Evolutionary conservation across 2,329 filamentous ascomycete species (phyloP).

Genomic region (Ceratocystis variospora): DNA sequence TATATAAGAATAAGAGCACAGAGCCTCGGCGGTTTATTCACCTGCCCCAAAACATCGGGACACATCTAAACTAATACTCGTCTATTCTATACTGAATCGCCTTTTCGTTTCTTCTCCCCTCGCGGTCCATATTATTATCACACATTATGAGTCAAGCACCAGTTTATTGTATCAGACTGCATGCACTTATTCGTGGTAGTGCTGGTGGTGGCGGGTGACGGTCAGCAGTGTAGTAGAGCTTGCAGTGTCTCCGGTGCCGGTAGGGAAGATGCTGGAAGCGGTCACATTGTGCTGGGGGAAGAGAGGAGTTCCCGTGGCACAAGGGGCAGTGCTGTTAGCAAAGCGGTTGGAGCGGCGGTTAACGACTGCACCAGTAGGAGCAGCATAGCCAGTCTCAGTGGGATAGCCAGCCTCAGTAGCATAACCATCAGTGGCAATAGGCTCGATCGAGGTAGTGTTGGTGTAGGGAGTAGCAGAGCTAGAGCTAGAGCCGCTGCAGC

Average conservation of each 20-base stretch:
- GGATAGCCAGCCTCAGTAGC: not conserved
- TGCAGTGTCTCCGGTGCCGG: not conserved
- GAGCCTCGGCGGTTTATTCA: not conserved
- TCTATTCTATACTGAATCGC: constrained; percentile 4
- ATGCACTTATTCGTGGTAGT: not conserved
- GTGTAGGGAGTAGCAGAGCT: not conserved
- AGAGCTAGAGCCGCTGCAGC: not conserved
- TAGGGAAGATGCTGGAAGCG: not conserved
- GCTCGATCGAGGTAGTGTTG: not conserved
- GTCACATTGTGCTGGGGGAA: constrained; percentile 1
- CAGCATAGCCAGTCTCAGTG: not conserved
- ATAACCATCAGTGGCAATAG: not conserved
- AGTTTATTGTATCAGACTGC: too few relatives aligned
- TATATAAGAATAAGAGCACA: not conserved
- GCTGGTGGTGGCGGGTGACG: not conserved
- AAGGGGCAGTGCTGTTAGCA: not conserved
- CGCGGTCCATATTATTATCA: not conserved
- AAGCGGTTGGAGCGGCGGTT: not conserved
- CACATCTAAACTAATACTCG: not conserved
- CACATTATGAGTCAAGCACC: not conserved
- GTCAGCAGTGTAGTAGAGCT: not conserved
- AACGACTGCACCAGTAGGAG: not conserved
- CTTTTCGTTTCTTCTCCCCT: not conserved
- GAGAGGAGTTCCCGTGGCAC: not conserved
- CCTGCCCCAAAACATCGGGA: not conserved